phyloP scores from a whole-genome alignment of 306 rosid genomes.

The Gastrolobium villosum region DNA sequence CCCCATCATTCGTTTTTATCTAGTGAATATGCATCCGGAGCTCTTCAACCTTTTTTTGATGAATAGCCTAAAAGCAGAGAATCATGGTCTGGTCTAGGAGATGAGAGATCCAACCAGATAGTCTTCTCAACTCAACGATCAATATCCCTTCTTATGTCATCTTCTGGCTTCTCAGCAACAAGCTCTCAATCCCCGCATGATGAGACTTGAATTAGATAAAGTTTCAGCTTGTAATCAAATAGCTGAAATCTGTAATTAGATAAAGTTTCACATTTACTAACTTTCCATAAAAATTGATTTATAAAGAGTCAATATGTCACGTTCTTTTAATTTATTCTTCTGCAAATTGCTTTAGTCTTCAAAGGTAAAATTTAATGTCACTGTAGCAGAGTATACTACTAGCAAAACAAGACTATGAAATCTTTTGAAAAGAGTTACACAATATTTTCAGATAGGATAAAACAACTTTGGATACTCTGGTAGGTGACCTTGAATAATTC shows the following conservation, averaged over 20 bases:
- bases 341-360: no score
- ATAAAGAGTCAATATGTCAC: no score
- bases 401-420: no score
- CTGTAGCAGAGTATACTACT: no score
- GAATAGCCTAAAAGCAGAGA: conserved; percentile 59
- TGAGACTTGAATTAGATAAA: conserved; percentile 37
- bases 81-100: conserved; percentile 50
- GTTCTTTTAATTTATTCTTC: no score
- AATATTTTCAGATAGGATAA: no score
- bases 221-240: conserved; percentile 26
- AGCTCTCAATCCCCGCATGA: conserved; percentile 56
- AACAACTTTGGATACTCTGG: no score
- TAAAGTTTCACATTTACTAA: no score
- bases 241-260: conserved; percentile 35
- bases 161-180: conserved; percentile 52
- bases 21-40: conserved; percentile 48
- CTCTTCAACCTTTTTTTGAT: conserved; percentile 51
- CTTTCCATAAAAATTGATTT: no score
- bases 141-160: conserved; percentile 56
- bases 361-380: no score
- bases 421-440: no score
- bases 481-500: no score
- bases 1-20: conserved; percentile 54
- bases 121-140: conserved; percentile 56
- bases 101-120: conserved; percentile 52